Evolutionary conservation across 1,284 basidiomycete species (phyloP), one percentile per base, ranked within the genome.

Genomic region (Pascua sp.): DNA sequence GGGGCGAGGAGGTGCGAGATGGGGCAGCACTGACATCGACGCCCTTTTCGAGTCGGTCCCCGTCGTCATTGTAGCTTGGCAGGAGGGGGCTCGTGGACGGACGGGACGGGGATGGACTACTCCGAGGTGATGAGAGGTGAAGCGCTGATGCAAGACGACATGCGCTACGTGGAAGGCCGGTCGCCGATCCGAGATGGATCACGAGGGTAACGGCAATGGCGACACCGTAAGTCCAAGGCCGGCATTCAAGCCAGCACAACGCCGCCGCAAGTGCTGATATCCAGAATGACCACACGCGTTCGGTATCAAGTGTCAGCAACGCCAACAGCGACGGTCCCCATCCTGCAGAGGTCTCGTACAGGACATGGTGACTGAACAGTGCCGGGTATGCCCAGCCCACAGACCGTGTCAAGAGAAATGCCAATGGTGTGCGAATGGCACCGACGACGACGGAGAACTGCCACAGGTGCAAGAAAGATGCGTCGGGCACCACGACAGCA

Each of bases 301-400:
- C n/a, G 0, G 44, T 39, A 9, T 47, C 24, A 5, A 53, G 39
- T 4, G 47, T 17, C 8, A 51, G 17, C 39, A 47, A 45, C 8
- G 48, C 55, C 11, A 57, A 11, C n/a, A 57, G 10, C 9, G 42
- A 42, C 8, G 57, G 53, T 10, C 57, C 60, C 32, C 55, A 51
- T 10, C 57, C 60, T 5, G 57, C 40, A 15, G 45, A 18, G 13
- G 49, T 12, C 46, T 62, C 60, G 45, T 62, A 62, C 18, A 62
- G 48, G 13, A 54, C 51, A 40, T 51, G 54, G 42, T 62, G 60
- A 39, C 37, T 45, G 48, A 62, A 62, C 18, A 52, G 39, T 8
- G n/a, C 13, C 12, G 60, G 60, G 7, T 18, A 45, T 3, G 53
- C 56, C 60, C 60, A 61, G 4, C 60, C 60, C 2, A 62, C 57